phyloP scores from a whole-genome alignment of 441 rosid species.

The Croton laevigatus region DNA sequence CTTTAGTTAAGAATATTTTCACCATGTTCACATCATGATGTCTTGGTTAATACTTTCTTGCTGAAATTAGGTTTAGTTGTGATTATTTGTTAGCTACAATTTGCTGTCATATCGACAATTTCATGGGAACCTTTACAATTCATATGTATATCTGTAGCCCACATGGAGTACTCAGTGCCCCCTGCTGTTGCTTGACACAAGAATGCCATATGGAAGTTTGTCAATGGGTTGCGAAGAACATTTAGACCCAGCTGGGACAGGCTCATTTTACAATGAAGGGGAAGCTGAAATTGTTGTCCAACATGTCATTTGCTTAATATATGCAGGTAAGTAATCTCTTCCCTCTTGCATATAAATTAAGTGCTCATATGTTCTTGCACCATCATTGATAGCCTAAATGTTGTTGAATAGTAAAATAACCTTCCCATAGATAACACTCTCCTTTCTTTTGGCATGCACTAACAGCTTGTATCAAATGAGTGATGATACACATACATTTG shows the following conservation, averaged over 20 bases:
- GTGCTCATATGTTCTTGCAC: not conserved
- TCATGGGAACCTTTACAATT: conserved; percentile 7
- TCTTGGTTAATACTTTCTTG: not conserved
- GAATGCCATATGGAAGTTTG: conserved; percentile 93
- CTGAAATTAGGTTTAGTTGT: not conserved
- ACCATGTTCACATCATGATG: not conserved
- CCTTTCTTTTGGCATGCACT: not conserved
- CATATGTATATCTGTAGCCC: conserved; percentile 51
- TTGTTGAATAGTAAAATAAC: not conserved
- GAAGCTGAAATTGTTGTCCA: conserved; percentile 93
- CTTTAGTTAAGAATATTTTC: not conserved
- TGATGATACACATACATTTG: not conserved
- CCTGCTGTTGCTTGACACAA: conserved; percentile 88
- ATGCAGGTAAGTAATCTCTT: conserved; percentile 51
- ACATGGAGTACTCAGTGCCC: conserved; percentile 95
- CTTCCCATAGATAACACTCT: not conserved
- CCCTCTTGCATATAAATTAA: not conserved
- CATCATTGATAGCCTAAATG: not conserved
- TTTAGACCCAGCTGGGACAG: conserved; percentile 97
- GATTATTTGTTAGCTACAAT: not conserved
- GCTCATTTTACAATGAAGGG: conserved; percentile 94
- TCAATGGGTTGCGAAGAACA: conserved; percentile 90
- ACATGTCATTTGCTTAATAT: conserved; percentile 75
- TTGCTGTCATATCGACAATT: not conserved
- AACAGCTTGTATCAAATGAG: not conserved